Evolutionary conservation across 805 yeast genomes (phyloP), one percentile per base, ranked within the genome.

Genomic region (Pichia eremophila): DNA sequence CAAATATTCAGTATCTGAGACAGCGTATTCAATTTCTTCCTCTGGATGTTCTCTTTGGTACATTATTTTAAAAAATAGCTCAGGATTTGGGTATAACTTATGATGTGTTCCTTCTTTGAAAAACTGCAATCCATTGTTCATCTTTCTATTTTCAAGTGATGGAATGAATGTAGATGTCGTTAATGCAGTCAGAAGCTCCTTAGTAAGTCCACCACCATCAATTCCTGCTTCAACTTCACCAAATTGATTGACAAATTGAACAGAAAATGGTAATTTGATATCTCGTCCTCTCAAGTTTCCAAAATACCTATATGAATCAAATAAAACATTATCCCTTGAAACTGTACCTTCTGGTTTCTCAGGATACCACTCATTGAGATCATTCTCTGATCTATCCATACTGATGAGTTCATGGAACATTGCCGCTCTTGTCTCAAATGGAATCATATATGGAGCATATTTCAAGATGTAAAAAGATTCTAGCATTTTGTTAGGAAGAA

Each of bases 191-290:
- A 91, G 66, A 52, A 93, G 80, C 58, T 91, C 99, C 61, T 91
- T 90, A 0, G 97, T 90, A 25, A 91, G 70, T 1, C 99, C 99
- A 12, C 98, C 99, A 8, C 99, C 99, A 63, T 91, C 99, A 40
- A 91, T 83, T 1, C 99, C 99, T 0, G 82, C 88, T 61, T 91
- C 98, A 28, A 45, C 53, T 35, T 70, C 75, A 2, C 90, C 95
- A 65, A 81, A 78, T 47, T 83, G 76, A 57, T 86, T 85, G 36
- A 69, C 68, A 59, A 93, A 89, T 15, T 73, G 73, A 2, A 93
- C 88, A 1, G 75, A 68, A 10, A 90, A 62, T 35, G 70, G 71
- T 9, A 72, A 59, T 56, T 85, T 88, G 61, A 90, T 75, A 5
- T 67, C 66, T 1, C 69, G 57, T 0, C 89, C 87, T 10, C 58